Base-by-base conservation (phyloP, 306 rosid genomes). In the Biancaea sappan region DNA sequence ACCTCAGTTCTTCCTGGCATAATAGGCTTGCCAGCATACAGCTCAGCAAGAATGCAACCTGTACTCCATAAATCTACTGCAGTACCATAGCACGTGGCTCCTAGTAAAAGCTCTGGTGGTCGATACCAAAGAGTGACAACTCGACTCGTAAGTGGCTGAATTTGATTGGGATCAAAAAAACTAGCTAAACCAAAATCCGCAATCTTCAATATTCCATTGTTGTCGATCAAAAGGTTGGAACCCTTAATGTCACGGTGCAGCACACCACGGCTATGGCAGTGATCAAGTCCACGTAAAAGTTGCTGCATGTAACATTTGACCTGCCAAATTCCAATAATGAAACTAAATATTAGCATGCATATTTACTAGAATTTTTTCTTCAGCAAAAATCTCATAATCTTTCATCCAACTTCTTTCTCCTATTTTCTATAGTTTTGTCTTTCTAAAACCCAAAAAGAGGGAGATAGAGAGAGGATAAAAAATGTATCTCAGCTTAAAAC, bases 1-100 rank as follows among this genome's bases (percentile, higher is more conserved):
- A 83, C 87, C 87, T 83, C 87, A 0, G 87, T 83, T 79, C 87
- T 74, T 64, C 87, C 87, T 66, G 87, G 87, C 87, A 83, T 83
- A 56, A 83, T 83, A 51, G 87, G 87, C 68, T 76, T 83, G 54
- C 87, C 87, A 37, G 87, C 84, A 83, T 79, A 83, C 52, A 83
- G 70, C 58, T 83, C 87, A 3, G 87, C 87, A 60, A 83, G 84
- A 72, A 83, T 83, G 87, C 84, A 79, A 41, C 87, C 87, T 46
- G 87, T 78, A 72, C 87, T 83, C 87, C 87, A 83, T 13, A 83
- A 83, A 75, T 83, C 87, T 63, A 83, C 84, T 9, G 84, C 87
- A 2, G 77, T 76, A 28, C 87, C 69, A 61, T 83, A 83, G 14
- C 79, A 83, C 22, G 84, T 83, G 70, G 87, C 87, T 60, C 87